A percentile compares a stretch with the other conserved stretches of the same genome.
phyloP scores from a whole-genome alignment of 2,329 filamentous ascomycete genomes.

The Ceratocystis eucalypticola region DNA sequence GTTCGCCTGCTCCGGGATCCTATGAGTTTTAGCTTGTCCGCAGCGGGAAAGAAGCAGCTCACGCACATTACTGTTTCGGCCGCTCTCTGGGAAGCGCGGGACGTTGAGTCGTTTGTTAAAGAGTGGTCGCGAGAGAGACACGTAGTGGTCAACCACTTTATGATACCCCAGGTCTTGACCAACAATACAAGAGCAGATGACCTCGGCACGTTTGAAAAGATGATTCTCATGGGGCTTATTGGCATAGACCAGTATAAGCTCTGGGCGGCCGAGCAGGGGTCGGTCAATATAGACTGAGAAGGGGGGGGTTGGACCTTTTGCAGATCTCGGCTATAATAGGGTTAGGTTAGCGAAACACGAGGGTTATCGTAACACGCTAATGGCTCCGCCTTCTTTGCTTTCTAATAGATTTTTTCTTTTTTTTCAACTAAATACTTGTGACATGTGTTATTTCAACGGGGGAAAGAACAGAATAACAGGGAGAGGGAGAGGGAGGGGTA shows the following conservation, averaged over 20 bases:
- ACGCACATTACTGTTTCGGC: constrained; percentile 30
- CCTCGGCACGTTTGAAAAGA: constrained; percentile 11
- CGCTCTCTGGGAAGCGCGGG: constrained; percentile 29
- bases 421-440: too few species aligned
- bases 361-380: too few species aligned
- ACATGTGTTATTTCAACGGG: not conserved
- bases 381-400: not conserved
- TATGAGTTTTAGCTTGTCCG: constrained; percentile 21
- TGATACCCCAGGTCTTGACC: not conserved
- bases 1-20: constrained; percentile 27
- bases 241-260: constrained; percentile 11
- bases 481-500: not conserved
- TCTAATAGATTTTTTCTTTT: not conserved
- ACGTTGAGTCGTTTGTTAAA: constrained; percentile 28
- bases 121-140: constrained; percentile 12
- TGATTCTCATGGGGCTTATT: constrained; percentile 11
- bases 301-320: not conserved
- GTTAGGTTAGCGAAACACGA: too few species aligned
- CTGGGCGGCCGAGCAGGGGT: constrained; percentile 5
- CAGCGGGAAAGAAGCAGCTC: constrained; percentile 26
- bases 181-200: not conserved
- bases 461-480: not conserved
- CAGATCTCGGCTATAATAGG: not conserved
- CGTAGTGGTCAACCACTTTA: constrained; percentile 10
- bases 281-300: not conserved